Base-by-base conservation (phyloP, 2,329 filamentous ascomycete genomes). In the Exophiala calicioides region DNA sequence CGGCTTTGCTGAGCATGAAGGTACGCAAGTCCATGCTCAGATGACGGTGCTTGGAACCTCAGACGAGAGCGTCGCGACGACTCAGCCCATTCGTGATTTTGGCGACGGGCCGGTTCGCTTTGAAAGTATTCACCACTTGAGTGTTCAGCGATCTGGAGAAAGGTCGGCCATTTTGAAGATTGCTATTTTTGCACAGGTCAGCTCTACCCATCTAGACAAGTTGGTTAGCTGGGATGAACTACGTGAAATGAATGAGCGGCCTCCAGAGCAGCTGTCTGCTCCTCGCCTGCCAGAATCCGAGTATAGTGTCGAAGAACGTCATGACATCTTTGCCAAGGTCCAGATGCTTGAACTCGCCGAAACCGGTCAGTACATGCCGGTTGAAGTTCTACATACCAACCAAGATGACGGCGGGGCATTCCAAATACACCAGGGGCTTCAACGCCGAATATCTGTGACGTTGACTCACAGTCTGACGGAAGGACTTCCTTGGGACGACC, bases 181-280 rank as follows among this genome's bases (percentile, higher is more conserved):
- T 6, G 89, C 90, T 37, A 86, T 98, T 51, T 97, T 95, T 65
- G 90, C 93, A 13, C 86, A 86, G 62, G 88, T 95, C 26, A 93
- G 89, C 1, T 74, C 84, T 0, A 96, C 96, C 84, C 93, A 98
- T 69, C 78, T 98, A 16, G 93, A 98, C 67, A 97, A 95, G 71
- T 77, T 98, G 39, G 80, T 96, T 9, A 98, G 93, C 70, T 98
- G 93, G 93, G 93, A 98, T 64, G 93, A 97, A 61, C 96, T 98
- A 84, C 84, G 91, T 48, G 91, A 98, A 66, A 75, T 79, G 18
- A 76, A 76, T 2, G 74, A 76, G 36, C 68, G 70, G 16, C 70
- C 71, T 2, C 35, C 26, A 20, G 77, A 78, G 44, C 76, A 73
- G 47, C 65, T 72, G 4, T 80, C 72, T 33, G 65, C 77, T 52